Evolutionary conservation across 139 green algal species (phyloP).

Genomic region (Micractinium conductrix): DNA sequence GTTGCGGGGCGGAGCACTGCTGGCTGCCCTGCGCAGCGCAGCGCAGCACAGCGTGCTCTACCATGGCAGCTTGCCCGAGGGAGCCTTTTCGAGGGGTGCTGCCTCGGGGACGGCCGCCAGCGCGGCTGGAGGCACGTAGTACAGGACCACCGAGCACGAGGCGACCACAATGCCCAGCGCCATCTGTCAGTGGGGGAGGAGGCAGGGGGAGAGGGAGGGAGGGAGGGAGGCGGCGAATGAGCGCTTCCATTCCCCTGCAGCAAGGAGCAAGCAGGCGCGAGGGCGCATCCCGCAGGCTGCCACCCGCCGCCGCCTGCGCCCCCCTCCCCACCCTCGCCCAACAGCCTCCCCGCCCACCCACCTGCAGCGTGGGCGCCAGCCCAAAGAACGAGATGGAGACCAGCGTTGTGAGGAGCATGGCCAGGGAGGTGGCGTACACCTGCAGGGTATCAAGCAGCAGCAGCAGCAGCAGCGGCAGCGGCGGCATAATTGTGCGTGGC

Average conservation of each 20-base stretch:
- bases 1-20: no score
- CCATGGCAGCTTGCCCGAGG: conserved; percentile 14
- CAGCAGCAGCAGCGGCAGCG: no score
- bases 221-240: no score
- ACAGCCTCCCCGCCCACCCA: background rate
- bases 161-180: conserved; percentile 66
- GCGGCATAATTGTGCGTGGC: no score
- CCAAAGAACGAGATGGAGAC: conserved; percentile 59
- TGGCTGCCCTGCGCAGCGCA: background rate
- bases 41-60: background rate
- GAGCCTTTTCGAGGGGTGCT: background rate
- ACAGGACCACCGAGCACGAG: conserved; percentile 54
- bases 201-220: background rate
- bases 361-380: conserved; percentile 54
- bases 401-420: conserved; percentile 76
- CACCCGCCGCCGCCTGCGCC: no score
- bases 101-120: conserved; percentile 18
- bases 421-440: conserved; percentile 75
- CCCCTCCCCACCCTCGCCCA: no score
- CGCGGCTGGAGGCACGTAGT: conserved; percentile 39
- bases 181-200: conserved; percentile 29
- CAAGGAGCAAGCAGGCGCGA: background rate
- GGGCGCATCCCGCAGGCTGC: no score
- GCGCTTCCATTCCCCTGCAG: no score
- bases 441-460: no score